Base-by-base conservation (phyloP, 1,284 basidiomycete genomes). In the Amylostereum areolatum region DNA sequence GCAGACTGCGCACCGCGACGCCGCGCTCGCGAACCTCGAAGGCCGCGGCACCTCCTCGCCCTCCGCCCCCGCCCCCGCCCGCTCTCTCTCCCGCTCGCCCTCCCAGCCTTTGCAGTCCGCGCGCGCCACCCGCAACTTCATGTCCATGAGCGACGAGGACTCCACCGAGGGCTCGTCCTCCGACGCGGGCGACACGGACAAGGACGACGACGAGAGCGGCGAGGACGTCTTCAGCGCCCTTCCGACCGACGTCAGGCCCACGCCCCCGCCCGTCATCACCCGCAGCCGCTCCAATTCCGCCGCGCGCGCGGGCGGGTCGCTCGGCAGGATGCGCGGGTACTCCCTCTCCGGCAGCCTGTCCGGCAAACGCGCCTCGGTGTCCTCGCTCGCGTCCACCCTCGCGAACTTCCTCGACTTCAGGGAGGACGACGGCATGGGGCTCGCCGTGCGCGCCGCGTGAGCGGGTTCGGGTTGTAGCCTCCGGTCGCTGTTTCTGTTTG, bases 101-200 rank as follows among this genome's bases (percentile, higher is more conserved):
- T 55, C 41, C 25, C 47, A 41, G 46, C 47, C 27, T 36, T 47
- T 44, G 43, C 30, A 1, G 55, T 57, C 5, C 42, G 46, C 52
- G 49, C 50, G 44, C 50, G 66, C 46, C 56, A 62, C n/a, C 52
- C 65, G 68, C 29, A 80, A 82, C 62, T 85, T 84, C 56, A 85
- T 85, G 78, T 78, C 69, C 66, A 74, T 83, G 71, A 75, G 70
- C 52, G 81, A 83, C 51, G 80, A 82, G 55, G 80, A 81, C 34
- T 77, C 77, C 37, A 75, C 74, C 1, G 66, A 64, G 27, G 59
- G 57, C 10, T n/a, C n/a, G n/a, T n/a, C n/a, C n/a, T n/a, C n/a
- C n/a, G 44, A 50, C 3, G 52, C 48, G n/a, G 55, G 53, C 1
- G 49, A 52, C 12, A 42, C 45, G 1, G 41, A 47, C 25, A 25